Evolutionary conservation across 106 monocot genomes (phyloP).

Genomic region (Narthecium ossifragum): DNA sequence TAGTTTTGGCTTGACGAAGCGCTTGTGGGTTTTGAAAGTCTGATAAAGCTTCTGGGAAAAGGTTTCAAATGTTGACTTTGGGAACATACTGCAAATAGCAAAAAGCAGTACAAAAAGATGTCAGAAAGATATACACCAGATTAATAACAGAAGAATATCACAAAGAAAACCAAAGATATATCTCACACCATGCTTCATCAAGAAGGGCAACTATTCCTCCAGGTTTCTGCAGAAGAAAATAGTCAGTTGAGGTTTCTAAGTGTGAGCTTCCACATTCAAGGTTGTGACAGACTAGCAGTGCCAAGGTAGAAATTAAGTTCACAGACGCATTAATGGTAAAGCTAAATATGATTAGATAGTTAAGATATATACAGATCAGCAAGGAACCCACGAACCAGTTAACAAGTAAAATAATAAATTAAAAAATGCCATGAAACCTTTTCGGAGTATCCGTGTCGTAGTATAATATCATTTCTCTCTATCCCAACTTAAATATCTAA

Average conservation of each 20-base stretch:
- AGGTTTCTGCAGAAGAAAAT: conserved; percentile 72
- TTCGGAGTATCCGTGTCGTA: no score
- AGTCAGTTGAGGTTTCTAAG: neutral
- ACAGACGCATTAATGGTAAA: no score
- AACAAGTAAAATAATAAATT: no score
- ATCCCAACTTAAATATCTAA: no score
- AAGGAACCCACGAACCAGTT: no score
- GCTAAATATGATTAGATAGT: no score
- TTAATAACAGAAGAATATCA: neutral
- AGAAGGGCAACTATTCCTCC: conserved; percentile 94
- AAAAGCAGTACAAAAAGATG: neutral
- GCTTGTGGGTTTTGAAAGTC: conserved; percentile 75
- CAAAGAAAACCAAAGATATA: conserved; percentile 1
- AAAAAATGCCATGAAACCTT: no score
- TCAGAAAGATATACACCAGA: neutral
- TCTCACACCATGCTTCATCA: conserved; percentile 94
- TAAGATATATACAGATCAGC: no score
- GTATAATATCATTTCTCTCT: no score
- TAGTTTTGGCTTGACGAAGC: conserved; percentile 93
- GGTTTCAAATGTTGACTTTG: conserved; percentile 94
- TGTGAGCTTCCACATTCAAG: no score
- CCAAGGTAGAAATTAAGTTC: no score
- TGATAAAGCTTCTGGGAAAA: conserved; percentile 98
- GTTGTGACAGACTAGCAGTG: no score
- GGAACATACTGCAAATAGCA: conserved; percentile 75